phyloP scores from a whole-genome alignment of 192 early-diverging fungal genomes.

The Entomortierella lignicola region DNA sequence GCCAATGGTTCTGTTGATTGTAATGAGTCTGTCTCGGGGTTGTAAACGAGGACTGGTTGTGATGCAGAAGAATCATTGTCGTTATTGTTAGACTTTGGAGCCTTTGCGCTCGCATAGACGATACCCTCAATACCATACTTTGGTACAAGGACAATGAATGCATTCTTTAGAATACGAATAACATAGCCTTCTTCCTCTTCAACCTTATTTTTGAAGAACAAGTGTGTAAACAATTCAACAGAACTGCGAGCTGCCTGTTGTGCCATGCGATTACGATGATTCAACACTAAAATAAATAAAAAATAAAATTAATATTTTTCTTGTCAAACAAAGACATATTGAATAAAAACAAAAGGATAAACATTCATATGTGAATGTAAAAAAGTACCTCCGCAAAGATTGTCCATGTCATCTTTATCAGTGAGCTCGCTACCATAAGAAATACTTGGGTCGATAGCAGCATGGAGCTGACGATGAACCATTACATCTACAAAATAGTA shows the following conservation, averaged over 20 bases:
- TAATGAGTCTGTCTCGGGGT: slow-evolving; percentile 57
- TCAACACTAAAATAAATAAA: slow-evolving; percentile 68
- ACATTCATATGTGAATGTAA: too few species aligned
- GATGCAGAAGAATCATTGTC: slow-evolving; percentile 19
- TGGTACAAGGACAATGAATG: slow-evolving; percentile 92
- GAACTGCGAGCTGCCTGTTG: slow-evolving; percentile 94
- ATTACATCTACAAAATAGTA: slow-evolving; percentile 74
- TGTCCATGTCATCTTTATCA: slow-evolving; percentile 84
- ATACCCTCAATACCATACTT: slow-evolving; percentile 93
- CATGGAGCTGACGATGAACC: slow-evolving; percentile 88
- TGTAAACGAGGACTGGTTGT: slow-evolving; percentile 50
- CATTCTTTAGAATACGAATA: slow-evolving; percentile 93
- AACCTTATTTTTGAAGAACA: slow-evolving; percentile 96
- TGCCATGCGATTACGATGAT: slow-evolving; percentile 95
- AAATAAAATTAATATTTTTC: too few species aligned
- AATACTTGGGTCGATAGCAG: slow-evolving; percentile 57
- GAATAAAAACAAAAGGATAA: slow-evolving; percentile 6
- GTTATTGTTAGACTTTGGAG: slow-evolving; percentile 5
- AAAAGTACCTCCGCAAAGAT: slow-evolving; percentile 81
- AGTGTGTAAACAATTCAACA: slow-evolving; percentile 95
- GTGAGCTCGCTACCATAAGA: slow-evolving; percentile 78
- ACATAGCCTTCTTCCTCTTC: slow-evolving; percentile 91
- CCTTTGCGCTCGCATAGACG: slow-evolving; percentile 73
- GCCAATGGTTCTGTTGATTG: slow-evolving; percentile 35
- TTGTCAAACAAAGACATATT: neutral